Conservation (phyloP, 78 protist species). For the slime mould (Dictyostelium discoideum) region DNA sequence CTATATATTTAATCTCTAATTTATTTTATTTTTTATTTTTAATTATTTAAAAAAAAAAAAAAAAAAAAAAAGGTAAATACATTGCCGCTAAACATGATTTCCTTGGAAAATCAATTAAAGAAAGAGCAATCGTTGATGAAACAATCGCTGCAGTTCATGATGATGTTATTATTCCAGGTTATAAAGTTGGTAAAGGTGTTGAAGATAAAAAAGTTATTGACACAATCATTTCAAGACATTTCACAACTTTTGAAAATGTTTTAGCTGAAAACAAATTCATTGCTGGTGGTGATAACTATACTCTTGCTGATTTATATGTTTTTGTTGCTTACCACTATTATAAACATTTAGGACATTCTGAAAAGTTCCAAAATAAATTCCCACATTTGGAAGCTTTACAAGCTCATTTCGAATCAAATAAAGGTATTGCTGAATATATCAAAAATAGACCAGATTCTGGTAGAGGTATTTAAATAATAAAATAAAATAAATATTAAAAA, state of each 20-base stretch:
- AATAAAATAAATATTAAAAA: not conserved
- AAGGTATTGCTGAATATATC: not conserved
- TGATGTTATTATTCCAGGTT: not conserved
- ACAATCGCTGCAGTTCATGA: not conserved
- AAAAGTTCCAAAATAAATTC: not conserved
- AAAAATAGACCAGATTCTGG: slow-evolving; percentile 10
- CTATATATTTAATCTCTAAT: not conserved
- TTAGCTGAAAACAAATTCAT: not conserved
- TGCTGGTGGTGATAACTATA: not conserved
- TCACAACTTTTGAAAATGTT: not conserved
- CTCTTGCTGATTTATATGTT: slow-evolving; percentile 18
- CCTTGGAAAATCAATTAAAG: slow-evolving; percentile 8
- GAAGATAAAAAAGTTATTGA: not conserved
- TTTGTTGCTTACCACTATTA: not conserved
- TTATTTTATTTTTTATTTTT: not conserved
- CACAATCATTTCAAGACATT: slow-evolving; percentile 6
- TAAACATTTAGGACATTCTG: not conserved
- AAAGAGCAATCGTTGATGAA: slow-evolving; percentile 15
- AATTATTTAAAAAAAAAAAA: no score
- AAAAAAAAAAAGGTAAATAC: not conserved
- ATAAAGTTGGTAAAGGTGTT: slow-evolving; percentile 28
- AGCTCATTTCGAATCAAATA: slow-evolving; percentile 4
- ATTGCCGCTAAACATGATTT: not conserved
- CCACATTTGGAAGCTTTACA: not conserved
- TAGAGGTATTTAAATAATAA: not conserved